Base-by-base conservation (phyloP, 129 eudicot species). In the Mikania micrantha region DNA sequence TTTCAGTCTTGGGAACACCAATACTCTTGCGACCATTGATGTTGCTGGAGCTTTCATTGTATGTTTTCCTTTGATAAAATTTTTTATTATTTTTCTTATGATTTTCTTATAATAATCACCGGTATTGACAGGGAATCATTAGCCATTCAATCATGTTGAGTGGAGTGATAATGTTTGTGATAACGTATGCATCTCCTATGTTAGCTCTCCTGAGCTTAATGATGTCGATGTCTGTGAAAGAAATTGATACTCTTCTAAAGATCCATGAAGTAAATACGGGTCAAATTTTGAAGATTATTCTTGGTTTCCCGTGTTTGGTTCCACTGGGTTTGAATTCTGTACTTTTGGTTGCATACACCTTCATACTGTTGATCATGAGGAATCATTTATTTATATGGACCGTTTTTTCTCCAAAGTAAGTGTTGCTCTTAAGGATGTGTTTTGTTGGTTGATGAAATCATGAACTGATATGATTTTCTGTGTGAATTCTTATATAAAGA, bases 361-460 rank as follows among this genome's bases (percentile, higher is more conserved):
- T 79, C 66, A 70, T 92, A 9, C 74, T 92, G 83, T 83, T 92
- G 44, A 80, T 86, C 24, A 92, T 92, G 98, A 80, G 96, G 88
- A 85, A 88, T 57, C 98, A 92, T 76, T 76, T 92, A 9, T 92
- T 92, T 69, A 79, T 92, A 52, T 92, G 98, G 98, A 82, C 91
- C 29, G 98, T 92, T 76, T 92, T 92, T 83, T 92, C 98, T 41
- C 98, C 98, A 32, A 92, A 92, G 98, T 92, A 88, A 88, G 96
- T 81, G 41, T 45, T 35, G 9, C 52, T 29, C 25, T 71, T 70
- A 19, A 54, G 3, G 19, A 56, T 56, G 61, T 10, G 29, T 15
- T 56, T 56, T 9, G 12, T 5, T 0, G 9, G 12, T n/a, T n/a
- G n/a, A n/a, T n/a, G n/a, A n/a, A n/a, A n/a, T n/a, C n/a, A n/a